These are phyloP conservation scores for Teratosphaeriaceae sp. DNA, from an alignment of 2,329 filamentous ascomycete genomes.

Conservation along the genomic window DNA sequence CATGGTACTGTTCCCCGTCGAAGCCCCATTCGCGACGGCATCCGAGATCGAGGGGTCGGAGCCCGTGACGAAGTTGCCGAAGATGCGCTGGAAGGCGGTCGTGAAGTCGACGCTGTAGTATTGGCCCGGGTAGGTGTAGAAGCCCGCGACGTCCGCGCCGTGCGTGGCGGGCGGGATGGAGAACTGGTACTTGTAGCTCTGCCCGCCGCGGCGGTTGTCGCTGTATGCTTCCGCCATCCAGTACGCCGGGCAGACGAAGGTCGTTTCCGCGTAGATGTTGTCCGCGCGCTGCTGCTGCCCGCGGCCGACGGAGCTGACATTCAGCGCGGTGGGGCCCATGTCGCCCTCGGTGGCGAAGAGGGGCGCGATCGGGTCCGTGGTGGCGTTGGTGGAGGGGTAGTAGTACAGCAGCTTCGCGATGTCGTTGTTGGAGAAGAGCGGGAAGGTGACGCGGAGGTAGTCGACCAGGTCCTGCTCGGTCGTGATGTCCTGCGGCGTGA, in stretches of 20 bases:
- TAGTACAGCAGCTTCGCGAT: slow-evolving; percentile 34
- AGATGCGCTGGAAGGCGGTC: slow-evolving; percentile 35
- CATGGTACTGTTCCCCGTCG: slow-evolving; percentile 16
- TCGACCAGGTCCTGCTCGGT: slow-evolving; percentile 34
- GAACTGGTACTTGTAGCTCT: slow-evolving; percentile 46
- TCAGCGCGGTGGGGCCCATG: slow-evolving; percentile 41
- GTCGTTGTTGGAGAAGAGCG: slow-evolving; percentile 35
- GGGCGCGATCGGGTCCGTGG: slow-evolving; percentile 16
- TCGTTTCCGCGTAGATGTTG: slow-evolving; percentile 50
- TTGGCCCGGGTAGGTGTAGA: slow-evolving; percentile 24
- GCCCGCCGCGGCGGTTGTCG: slow-evolving; percentile 12
- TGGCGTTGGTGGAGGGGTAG: slow-evolving; percentile 30
- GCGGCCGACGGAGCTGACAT: slow-evolving; percentile 42
- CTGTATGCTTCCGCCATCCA: slow-evolving; percentile 48
- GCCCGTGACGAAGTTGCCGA: slow-evolving; percentile 42
- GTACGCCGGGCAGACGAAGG: slow-evolving; percentile 47
- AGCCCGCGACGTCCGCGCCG: slow-evolving; percentile 33
- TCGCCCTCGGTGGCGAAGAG: slow-evolving; percentile 28
- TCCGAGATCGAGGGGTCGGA: slow-evolving; percentile 37
- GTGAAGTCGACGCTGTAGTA: slow-evolving; percentile 14
- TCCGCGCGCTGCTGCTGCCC: slow-evolving; percentile 50
- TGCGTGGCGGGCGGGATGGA: slow-evolving; percentile 38
- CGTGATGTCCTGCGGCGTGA: slow-evolving; percentile 40
- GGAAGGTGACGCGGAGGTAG: slow-evolving; percentile 37
- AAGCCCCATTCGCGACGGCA: slow-evolving; percentile 22